Percentiles rank a stretch among this genome's conserved stretches.
Conservation (phyloP, 345 rosid genomes). For the Eucalyptus coolabah region DNA sequence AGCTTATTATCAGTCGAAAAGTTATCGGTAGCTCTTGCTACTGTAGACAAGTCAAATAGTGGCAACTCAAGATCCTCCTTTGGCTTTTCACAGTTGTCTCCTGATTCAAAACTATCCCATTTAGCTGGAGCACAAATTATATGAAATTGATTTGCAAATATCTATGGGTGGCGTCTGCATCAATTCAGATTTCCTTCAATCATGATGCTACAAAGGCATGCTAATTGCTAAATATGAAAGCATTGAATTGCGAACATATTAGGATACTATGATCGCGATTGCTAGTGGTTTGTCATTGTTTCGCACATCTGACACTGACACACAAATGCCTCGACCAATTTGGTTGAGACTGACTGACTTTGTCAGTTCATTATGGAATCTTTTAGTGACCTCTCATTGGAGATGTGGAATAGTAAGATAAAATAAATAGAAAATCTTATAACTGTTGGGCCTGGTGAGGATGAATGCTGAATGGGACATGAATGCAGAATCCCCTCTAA, state of each 20-base stretch:
- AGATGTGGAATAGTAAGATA: neutral
- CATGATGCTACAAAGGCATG: neutral
- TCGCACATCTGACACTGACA: neutral
- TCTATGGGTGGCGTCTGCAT: neutral
- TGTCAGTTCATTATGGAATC: neutral
- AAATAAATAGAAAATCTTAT: neutral
- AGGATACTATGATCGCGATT: neutral
- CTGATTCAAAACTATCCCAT: neutral
- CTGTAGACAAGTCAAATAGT: neutral
- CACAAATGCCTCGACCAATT: neutral
- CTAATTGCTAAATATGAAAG: neutral
- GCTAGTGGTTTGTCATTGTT: neutral
- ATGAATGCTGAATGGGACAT: neutral
- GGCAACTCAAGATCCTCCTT: neutral
- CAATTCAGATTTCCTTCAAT: neutral
- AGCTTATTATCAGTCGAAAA: neutral
- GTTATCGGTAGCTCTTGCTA: neutral
- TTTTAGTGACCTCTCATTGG: neutral
- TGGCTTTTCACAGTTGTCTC: neutral
- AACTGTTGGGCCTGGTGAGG: neutral
- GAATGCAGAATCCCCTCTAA: neutral
- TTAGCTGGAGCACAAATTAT: neutral
- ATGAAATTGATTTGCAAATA: neutral
- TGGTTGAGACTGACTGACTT: neutral
- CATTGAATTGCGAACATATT: neutral